Base-by-base conservation (phyloP, 2,329 filamentous ascomycete genomes). In the Elsinoe batatas region DNA sequence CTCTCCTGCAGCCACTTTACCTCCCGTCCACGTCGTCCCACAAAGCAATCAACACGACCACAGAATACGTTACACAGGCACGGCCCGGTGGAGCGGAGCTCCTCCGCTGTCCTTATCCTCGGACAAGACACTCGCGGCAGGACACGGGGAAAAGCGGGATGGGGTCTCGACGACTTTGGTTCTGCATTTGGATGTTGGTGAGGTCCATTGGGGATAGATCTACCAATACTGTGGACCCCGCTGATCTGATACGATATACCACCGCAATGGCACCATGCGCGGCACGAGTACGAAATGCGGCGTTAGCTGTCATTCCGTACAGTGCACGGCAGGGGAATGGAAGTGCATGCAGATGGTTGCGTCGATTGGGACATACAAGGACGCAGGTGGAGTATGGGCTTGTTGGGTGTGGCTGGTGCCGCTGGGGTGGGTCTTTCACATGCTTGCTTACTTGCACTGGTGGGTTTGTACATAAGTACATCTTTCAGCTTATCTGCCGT, bases 221-320 rank as follows among this genome's bases (percentile, higher is more conserved):
- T 44, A 26, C 40, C 40, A 11, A 44, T 3, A 26, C 3, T 11
- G n/a, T 26, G 17, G 18, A 18, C 17, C 12, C 17, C n/a, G 10
- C 8, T 3, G 5, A 30, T 30, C 40, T 26, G 40, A 44, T 44
- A 44, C n/a, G 6, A 22, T 42, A 20, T 8, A 8, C 40, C 20
- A 17, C 10, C 10, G 18, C 18, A 11, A 44, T 44, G 40, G 18
- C 17, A 44, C 15, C 12, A 12, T 22, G 10, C 17, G 18, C 26
- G 40, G 10, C n/a, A 26, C 12, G 5, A 12, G 10, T 26, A 26
- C 12, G 5, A 12, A 17, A 8, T 44, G 12, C 40, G 17, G 35
- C 47, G 47, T 51, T 51, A 11, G n/a, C 32, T 51, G 47, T 51
- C 47, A 51, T 15, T 51, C 10, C 33, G n/a, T n/a, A n/a, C n/a